Base-by-base conservation (phyloP, 164 flowering plant species). In the Malania oleifera region DNA sequence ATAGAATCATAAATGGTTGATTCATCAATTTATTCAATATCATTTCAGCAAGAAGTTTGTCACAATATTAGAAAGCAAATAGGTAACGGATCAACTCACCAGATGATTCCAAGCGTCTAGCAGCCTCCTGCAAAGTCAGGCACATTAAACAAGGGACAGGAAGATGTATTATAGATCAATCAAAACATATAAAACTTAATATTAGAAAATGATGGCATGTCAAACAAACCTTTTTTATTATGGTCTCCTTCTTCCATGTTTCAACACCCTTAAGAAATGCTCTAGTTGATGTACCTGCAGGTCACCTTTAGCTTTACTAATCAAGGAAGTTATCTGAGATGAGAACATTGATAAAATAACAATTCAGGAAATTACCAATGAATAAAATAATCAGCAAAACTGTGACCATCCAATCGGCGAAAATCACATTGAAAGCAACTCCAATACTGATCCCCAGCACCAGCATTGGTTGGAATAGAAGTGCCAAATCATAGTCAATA, bases 171-270 rank as follows among this genome's bases (percentile, higher is more conserved):
- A 8, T 11, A 11, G n/a, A 3, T 40, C 13, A 11, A 40, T 11
- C n/a, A 40, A 40, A 11, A 11, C 13, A 40, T 40, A 1, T 14
- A 40, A 14, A 40, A 12, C 14, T 11, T n/a, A 11, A 40, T 11
- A 40, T 11, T 5, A 15, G n/a, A 12, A 5, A 40, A 11, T 11
- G 7, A 44, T 20, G 4, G 7, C 22, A n/a, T 5, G 17, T 18
- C 14, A 18, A 44, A n/a, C 47, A 11, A 50, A 50, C 54, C 54
- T 50, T 50, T 20, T 20, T 48, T 50, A 50, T 25, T 9, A 50
- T 24, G 17, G 54, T 50, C 24, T 50, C 54, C 19, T 50, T 50
- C 2, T 50, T 50, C 54, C 54, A 50, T 50, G 54, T 50, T 10
- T 50, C 54, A 50, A 50, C 34, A 13, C 54, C 54, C 34, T 28